Base-by-base conservation (phyloP, 2,329 filamentous ascomycete genomes). In the Aspergillus uvarum region DNA sequence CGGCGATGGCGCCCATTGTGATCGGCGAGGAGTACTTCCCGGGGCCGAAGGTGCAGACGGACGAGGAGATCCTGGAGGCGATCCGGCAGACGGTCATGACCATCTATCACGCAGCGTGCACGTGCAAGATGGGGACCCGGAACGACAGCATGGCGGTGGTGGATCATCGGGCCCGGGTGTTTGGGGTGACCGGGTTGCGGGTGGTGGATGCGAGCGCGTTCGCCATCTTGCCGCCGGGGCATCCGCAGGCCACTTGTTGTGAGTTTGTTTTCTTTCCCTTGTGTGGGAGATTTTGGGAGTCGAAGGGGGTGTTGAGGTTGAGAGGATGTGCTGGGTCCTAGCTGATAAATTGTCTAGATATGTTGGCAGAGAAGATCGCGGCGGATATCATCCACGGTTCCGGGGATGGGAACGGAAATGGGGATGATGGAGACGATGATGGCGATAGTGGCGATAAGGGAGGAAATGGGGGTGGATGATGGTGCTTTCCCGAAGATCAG, bases 51-150 rank as follows among this genome's bases (percentile, higher is more conserved):
- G 65, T 79, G 31, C 62, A 72, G 24, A 77, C 76, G 0, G 79
- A 83, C 59, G 73, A 67, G 42, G 67, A 81, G 59, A 77, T 83
- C 10, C 64, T 76, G 6, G 63, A 68, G 1, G 66, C 64, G 12
- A 68, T 77, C 32, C 51, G 64, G 21, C 47, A 65, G 5, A 70
- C 56, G 47, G 60, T 72, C 42, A 64, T 56, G 5, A 71, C 72
- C 4, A 61, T 77, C 7, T 75, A 66, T 42, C 75, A 80, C 63
- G 72, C 71, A 1, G 59, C 67, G 5, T 67, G 69, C 2, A 76
- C 76, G 0, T 78, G 74, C 58, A 74, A 70, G 29, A 80, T 80
- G 75, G 77, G 76, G 2, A 66, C 58, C 21, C 19, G 54, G 12
- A 56, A 62, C 6, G 70, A 77, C 54, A 42, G 59, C 2, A 70